Conservation (phyloP, 768 basidiomycete genomes). For the Candolleomyces efflorescens region DNA sequence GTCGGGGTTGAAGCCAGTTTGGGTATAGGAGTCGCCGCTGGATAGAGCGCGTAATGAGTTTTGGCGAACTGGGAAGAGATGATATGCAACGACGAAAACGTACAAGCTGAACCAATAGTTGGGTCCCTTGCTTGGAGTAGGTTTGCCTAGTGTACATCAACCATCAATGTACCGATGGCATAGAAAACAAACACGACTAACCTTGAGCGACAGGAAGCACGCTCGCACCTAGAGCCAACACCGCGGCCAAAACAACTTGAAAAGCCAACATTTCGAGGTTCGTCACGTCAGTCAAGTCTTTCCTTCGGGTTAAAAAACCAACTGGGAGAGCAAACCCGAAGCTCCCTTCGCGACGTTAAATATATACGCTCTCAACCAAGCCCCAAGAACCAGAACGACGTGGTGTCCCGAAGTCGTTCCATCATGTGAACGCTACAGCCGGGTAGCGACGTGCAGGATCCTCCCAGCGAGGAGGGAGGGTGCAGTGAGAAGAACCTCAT, state of each 20-base stretch:
- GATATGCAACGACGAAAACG: conserved; percentile 7
- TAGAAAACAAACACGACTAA: not conserved
- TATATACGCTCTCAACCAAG: too few species aligned
- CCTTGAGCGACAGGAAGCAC: not conserved
- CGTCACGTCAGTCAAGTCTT: too few species aligned
- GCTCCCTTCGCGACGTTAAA: too few species aligned
- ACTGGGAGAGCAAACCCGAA: too few species aligned
- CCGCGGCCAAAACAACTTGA: not conserved
- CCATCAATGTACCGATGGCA: not conserved
- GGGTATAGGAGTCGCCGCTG: conserved; percentile 58
- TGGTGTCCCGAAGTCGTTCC: not conserved
- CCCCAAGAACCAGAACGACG: not conserved
- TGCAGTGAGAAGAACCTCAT: not conserved
- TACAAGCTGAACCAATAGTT: conserved; percentile 62
- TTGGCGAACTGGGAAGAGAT: not conserved
- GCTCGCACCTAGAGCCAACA: not conserved
- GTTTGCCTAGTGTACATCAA: not conserved
- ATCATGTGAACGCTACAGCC: not conserved
- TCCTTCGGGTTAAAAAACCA: too few species aligned
- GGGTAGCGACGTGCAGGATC: not conserved
- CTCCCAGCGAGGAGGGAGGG: not conserved
- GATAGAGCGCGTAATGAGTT: not conserved
- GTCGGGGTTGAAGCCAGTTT: conserved; percentile 45
- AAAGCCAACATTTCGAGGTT: not conserved
- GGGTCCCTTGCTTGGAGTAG: conserved; percentile 15